Percentiles rank a stretch among this genome's conserved stretches.
phyloP scores from a whole-genome alignment of 2,329 filamentous ascomycete species.

The Trichoderma sp. region DNA sequence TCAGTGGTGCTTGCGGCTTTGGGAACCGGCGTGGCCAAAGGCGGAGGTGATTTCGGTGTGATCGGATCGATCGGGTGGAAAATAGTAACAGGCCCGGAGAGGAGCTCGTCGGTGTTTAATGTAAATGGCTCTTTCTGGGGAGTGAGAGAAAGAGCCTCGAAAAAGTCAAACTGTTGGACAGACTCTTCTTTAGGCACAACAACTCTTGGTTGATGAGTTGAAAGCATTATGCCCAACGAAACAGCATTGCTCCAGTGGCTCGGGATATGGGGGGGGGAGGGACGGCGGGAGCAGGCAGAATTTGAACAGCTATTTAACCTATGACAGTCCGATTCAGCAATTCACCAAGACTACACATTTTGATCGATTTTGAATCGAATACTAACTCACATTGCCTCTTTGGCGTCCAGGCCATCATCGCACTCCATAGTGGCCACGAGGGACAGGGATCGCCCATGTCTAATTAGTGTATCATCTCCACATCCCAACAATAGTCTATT shows the following conservation, averaged over 20 bases:
- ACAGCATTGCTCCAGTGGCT: neutral
- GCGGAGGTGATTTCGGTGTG: neutral
- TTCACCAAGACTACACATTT: neutral
- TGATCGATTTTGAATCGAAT: neutral
- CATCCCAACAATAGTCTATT: conserved; percentile 7
- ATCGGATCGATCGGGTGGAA: neutral
- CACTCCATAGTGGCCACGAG: conserved; percentile 7
- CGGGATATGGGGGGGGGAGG: neutral
- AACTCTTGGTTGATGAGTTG: neutral
- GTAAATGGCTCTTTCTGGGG: conserved; percentile 9
- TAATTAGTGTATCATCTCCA: neutral
- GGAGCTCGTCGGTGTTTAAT: neutral
- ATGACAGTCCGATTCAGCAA: neutral
- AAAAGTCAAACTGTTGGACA: conserved; percentile 7
- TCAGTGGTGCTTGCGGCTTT: neutral
- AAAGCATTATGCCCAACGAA: neutral
- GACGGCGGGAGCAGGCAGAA: neutral
- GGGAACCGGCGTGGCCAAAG: neutral
- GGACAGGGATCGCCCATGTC: conserved; percentile 1
- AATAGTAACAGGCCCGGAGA: neutral
- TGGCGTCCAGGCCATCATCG: neutral
- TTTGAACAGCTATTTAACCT: neutral
- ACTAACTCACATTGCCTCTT: neutral
- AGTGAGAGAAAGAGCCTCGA: conserved; percentile 10
- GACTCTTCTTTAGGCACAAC: neutral